Conservation (phyloP, 352 stramenopile species). For the Aphanomyces invadans region DNA sequence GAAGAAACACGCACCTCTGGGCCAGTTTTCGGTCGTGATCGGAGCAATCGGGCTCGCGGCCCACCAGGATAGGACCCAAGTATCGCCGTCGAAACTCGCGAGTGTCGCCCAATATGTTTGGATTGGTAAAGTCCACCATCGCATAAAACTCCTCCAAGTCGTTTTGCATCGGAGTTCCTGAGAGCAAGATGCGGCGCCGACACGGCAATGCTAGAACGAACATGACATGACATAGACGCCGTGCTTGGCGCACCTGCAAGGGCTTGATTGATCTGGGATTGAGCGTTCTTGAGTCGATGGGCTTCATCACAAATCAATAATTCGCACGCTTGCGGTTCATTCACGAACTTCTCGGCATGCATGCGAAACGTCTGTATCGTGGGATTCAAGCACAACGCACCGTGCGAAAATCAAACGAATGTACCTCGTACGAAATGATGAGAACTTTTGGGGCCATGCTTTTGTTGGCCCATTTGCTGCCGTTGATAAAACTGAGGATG, state of each 20-base stretch:
- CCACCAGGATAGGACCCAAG: constrained; percentile 81
- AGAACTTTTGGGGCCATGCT: constrained; percentile 52
- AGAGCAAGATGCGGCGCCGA: constrained; percentile 91
- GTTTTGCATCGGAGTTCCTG: constrained; percentile 98
- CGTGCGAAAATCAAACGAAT: no score
- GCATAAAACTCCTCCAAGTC: constrained; percentile 98
- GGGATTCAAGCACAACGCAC: not conserved
- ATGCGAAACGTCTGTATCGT: constrained; percentile 83
- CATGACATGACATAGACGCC: not conserved
- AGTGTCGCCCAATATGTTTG: constrained; percentile 67
- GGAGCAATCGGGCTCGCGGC: constrained; percentile 84
- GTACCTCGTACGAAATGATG: constrained; percentile 79
- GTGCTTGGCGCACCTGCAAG: constrained; percentile 30
- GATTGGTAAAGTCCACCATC: constrained; percentile 91
- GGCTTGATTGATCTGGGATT: constrained; percentile 88
- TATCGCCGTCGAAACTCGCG: constrained; percentile 93
- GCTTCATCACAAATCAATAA: constrained; percentile 98
- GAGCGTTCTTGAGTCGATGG: constrained; percentile 97
- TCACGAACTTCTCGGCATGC: constrained; percentile 86
- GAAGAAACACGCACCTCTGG: constrained; percentile 31
- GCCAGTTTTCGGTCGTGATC: constrained; percentile 66
- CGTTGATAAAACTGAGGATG: constrained; percentile 76
- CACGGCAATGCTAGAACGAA: constrained; percentile 67
- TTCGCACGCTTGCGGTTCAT: constrained; percentile 85
- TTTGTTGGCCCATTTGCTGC: constrained; percentile 45